Base-by-base conservation (phyloP, 371 early-diverging fungal genomes). In the Apophysomyces elegans region DNA sequence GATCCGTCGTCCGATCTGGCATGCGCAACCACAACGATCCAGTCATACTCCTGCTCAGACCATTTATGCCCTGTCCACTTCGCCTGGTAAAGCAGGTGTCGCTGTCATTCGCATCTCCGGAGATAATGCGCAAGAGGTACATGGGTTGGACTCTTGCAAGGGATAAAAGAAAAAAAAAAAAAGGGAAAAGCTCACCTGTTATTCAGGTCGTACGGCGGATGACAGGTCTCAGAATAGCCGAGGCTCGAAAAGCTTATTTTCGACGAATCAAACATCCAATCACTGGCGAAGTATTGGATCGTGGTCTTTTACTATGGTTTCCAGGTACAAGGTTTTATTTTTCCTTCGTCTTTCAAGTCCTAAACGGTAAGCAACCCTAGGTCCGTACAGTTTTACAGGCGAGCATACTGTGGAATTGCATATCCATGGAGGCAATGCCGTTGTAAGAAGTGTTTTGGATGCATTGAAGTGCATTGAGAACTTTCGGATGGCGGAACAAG, bases 371-470 rank as follows among this genome's bases (percentile, higher is more conserved):
- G 3, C 3, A 1, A 26, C 32, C 2, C 32, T 2, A 74, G 88
- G 85, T 0, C 94, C 93, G 0, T 74, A 79, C 32, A 91, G 91
- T 18, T 94, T 88, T 61, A 94, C 94, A 0, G 93, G 94, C 13
- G 92, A 94, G 59, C 91, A 93, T 67, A 84, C 84, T 37, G 92
- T 88, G 4, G 94, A 94, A 63, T 78, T 94, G 21, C 93, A 94
- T 61, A 77, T 90, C 13, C 94, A 94, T 70, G 94, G 94, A 21
- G 92, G 93, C 7, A 84, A 78, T 43, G 91, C 94, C 0, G 91
- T 93, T 7, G 76, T 91, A 5, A 74, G 73, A 56, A 79, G 87
- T 46, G 72, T 91, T 0, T 66, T 93, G 14, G 71, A 78, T 21
- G 91, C 89, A 8, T 70, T 94, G 26, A 78, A 77, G 7, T 63